A percentile compares a stretch with the other conserved stretches of the same genome.
These are phyloP conservation scores for Phytophthora rubi DNA, from an alignment of 352 stramenopile genomes.

Conservation along the genomic window DNA sequence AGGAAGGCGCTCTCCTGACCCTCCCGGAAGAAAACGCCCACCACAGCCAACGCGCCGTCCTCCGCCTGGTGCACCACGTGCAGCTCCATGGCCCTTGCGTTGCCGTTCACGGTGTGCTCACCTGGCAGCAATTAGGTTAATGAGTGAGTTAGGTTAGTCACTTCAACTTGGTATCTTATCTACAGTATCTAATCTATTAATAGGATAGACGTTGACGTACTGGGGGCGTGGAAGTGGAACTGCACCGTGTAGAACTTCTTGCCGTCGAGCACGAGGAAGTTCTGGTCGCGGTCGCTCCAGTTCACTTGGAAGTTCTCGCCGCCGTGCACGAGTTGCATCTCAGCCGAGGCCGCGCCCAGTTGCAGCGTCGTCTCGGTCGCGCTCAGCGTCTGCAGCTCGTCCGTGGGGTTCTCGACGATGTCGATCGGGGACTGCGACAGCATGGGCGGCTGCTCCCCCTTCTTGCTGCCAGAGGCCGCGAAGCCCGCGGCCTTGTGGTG, in stretches of 20 bases:
- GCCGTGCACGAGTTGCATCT: constrained; percentile 43
- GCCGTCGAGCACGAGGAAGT: constrained; percentile 52
- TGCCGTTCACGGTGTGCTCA: constrained; percentile 73
- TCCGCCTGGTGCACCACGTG: constrained; percentile 72
- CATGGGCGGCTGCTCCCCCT: constrained; percentile 14
- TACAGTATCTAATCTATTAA: too few species aligned
- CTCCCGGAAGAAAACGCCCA: constrained; percentile 66
- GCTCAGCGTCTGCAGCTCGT: constrained; percentile 29
- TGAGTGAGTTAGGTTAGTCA: too few species aligned
- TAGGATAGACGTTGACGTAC: constrained; percentile 34
- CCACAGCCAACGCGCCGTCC: constrained; percentile 58
- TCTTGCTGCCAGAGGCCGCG: background rate
- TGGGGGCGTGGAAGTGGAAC: constrained; percentile 75
- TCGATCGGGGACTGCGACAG: constrained; percentile 63
- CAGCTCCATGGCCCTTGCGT: constrained; percentile 63
- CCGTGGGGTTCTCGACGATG: constrained; percentile 41
- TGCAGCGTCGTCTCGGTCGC: constrained; percentile 26
- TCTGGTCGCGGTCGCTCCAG: constrained; percentile 49
- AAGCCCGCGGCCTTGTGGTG: constrained; percentile 11
- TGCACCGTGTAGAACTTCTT: constrained; percentile 65
- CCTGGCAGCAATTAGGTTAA: constrained; percentile 19
- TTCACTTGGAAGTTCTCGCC: constrained; percentile 62
- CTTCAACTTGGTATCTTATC: too few species aligned
- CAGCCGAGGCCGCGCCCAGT: constrained; percentile 35
- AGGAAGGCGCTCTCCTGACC: constrained; percentile 66